phyloP scores from a whole-genome alignment of 2,329 filamentous ascomycete species.

The Alternaria infectoria region DNA sequence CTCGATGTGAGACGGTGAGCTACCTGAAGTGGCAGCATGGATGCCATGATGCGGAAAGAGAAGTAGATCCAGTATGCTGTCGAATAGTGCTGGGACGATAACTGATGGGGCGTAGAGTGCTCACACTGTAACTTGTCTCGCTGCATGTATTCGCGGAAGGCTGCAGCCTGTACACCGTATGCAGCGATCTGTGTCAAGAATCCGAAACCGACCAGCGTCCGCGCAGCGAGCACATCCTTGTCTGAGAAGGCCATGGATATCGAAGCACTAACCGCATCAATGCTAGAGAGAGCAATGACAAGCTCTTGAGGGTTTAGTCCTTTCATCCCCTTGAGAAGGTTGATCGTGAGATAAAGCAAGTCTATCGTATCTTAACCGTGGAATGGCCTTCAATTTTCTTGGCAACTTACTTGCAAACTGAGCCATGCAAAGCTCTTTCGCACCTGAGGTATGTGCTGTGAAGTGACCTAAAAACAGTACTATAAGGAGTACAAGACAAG shows the following conservation, averaged over 20 bases:
- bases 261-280: neutral
- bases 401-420: neutral
- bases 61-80: neutral
- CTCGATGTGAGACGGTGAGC: neutral
- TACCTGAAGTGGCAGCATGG: fast-evolving
- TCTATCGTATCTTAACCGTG: neutral
- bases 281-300: neutral
- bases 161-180: fast-evolving
- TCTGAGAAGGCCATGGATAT: neutral
- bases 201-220: neutral
- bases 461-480: neutral
- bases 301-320: neutral
- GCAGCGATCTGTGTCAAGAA: fast-evolving
- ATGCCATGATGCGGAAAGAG: neutral
- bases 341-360: neutral
- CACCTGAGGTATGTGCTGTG: neutral
- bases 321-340: fast-evolving
- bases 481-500: neutral
- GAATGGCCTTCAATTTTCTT: neutral
- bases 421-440: neutral
- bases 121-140: fast-evolving
- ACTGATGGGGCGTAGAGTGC: fast-evolving
- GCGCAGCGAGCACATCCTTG: neutral
- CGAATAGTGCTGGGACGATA: neutral
- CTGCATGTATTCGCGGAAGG: neutral